These are phyloP conservation scores for Bolboschoenoplectus hybrid DNA, from an alignment of 202 grass and related monocot genomes.

Conservation along the genomic window DNA sequence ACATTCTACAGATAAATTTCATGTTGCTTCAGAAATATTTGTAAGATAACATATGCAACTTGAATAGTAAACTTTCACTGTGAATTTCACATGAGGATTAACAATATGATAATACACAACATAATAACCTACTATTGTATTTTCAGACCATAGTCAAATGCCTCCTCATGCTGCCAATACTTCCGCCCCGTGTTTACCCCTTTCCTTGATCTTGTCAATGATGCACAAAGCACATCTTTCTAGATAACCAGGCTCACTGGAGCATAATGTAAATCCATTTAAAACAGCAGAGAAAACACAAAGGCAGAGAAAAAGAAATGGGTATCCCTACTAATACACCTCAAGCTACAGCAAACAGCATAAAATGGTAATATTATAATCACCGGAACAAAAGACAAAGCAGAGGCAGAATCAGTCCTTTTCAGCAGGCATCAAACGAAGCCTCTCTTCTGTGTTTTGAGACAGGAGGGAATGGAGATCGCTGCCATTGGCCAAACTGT, in stretches of 20 bases:
- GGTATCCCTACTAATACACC: neutral
- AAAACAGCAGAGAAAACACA: neutral
- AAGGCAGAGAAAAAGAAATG: neutral
- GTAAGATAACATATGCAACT: neutral
- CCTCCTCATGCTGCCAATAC: neutral
- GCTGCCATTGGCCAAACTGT: constrained; percentile 97
- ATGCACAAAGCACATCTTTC: neutral
- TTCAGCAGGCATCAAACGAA: constrained; percentile 64
- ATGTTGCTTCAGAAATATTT: neutral
- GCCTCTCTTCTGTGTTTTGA: constrained; percentile 70
- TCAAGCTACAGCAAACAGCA: neutral
- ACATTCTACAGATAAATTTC: neutral
- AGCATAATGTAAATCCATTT: constrained; percentile 2
- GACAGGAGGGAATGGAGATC: constrained; percentile 80
- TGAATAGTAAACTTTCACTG: neutral
- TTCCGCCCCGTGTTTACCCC: neutral
- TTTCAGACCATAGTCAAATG: neutral
- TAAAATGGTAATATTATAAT: neutral
- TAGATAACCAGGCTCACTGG: neutral
- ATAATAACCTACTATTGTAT: neutral
- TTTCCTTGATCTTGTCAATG: neutral
- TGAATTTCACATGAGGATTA: neutral
- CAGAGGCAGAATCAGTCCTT: constrained; percentile 19
- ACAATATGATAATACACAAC: neutral
- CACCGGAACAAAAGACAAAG: constrained; percentile 21